These are phyloP conservation scores for Blastobotrys serpentis DNA, from an alignment of 1,139 yeast species.

Conservation along the genomic window DNA sequence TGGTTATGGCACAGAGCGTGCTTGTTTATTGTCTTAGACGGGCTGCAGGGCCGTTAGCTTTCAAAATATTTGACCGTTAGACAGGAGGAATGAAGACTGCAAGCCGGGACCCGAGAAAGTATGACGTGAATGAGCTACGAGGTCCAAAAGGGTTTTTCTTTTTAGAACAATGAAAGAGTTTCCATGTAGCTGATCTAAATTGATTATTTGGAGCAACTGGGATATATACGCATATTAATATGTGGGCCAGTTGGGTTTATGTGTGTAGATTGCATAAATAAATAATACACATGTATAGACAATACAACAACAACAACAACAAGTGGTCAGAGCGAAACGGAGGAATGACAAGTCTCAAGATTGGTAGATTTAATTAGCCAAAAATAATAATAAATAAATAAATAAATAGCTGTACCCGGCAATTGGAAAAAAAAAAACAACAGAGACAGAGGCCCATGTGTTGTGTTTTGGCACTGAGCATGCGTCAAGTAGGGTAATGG, in stretches of 20 bases:
- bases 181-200: neutral
- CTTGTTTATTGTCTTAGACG: too few species aligned
- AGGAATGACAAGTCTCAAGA: neutral
- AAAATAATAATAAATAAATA: neutral
- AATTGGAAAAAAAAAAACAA: neutral
- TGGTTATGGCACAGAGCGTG: too few species aligned
- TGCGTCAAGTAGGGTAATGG: neutral
- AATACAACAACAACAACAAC: neutral
- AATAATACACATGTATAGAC: too few species aligned
- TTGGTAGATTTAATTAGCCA: neutral
- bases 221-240: neutral
- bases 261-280: neutral
- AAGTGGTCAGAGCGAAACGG: neutral
- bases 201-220: neutral
- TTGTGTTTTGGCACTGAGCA: too few species aligned
- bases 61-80: neutral
- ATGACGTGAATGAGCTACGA: too few species aligned
- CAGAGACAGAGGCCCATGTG: neutral
- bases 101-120: too few species aligned
- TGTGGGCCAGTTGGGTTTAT: neutral
- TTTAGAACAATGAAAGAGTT: neutral
- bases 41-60: constrained; percentile 6
- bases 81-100: neutral
- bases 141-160: neutral
- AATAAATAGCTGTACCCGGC: constrained; percentile 1